Evolutionary conservation across 2,329 filamentous ascomycete genomes (phyloP).

Genomic region (Ascocoryne sarcoides): DNA sequence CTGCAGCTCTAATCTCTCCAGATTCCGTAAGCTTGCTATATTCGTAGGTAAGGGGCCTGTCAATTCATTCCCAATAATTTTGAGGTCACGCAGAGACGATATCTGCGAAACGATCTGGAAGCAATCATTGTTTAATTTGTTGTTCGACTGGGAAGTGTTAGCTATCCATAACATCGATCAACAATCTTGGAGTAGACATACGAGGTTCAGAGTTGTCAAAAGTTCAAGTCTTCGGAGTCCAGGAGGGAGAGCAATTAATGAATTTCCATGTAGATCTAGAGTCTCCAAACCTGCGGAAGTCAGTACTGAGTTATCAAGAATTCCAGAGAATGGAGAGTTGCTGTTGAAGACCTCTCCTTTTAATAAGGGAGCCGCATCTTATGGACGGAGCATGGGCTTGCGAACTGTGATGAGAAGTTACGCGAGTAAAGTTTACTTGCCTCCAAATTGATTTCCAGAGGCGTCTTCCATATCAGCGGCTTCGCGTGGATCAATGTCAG

Average conservation of each 20-base stretch:
- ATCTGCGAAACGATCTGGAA: constrained; percentile 70
- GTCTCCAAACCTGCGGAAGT: constrained; percentile 59
- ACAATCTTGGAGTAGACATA: constrained; percentile 34
- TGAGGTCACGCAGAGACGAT: constrained; percentile 64
- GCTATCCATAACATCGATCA: neutral
- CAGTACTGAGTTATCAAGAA: no score
- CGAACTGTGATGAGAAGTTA: no score
- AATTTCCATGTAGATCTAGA: constrained; percentile 80
- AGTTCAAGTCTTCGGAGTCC: constrained; percentile 66
- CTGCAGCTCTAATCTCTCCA: constrained; percentile 77
- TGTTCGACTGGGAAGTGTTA: constrained; percentile 55
- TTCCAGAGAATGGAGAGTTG: no score
- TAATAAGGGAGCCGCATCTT: no score
- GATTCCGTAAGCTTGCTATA: constrained; percentile 54
- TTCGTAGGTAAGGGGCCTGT: constrained; percentile 56
- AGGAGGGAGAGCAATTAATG: constrained; percentile 60
- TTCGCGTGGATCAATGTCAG: constrained; percentile 53
- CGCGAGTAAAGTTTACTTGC: no score
- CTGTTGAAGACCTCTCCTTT: no score
- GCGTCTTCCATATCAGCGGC: constrained; percentile 43
- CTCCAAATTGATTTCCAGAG: constrained; percentile 67
- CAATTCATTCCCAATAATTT: constrained; percentile 69
- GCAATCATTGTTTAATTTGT: constrained; percentile 64
- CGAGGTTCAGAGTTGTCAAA: constrained; percentile 75
- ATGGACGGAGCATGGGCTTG: no score